Evolutionary conservation across 2,329 filamentous ascomycete species (phyloP), one percentile per base, ranked within the genome.

Genomic region (Calonectria hawksworthii): DNA sequence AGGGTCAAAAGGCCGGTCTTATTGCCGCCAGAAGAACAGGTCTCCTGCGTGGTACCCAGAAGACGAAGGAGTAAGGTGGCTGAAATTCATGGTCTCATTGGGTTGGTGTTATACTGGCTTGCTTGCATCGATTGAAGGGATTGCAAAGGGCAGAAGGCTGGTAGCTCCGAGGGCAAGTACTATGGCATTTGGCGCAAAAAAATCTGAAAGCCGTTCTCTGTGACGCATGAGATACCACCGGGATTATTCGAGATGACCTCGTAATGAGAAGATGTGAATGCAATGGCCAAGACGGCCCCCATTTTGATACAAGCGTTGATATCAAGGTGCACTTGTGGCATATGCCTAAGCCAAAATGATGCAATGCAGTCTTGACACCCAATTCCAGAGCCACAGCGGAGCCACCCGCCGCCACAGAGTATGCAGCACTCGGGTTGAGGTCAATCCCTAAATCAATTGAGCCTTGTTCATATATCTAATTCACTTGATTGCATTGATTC

Each of bases 1-100:
- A 96, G 90, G 97, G 97, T 94, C 97, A 99, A 92, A 99, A 99
- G 93, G 97, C 97, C 86, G 97, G 97, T 98, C 96, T 99, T 87
- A 99, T 99, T 91, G 97, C 97, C 89, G 97, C 97, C 90, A 93
- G 97, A 90, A 95, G 98, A 93, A 99, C 97, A 89, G 97, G 97
- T 98, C 93, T 99, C 90, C 93, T 99, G 88, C 96, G 97, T 91
- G 97, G 97, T 98, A 99, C 97, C 87, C 97, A 99, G 92, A 99
- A 99, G 95, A 95, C 93, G 88, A 99, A 99, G 95, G 98, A 99
- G 83, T 96, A 96, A 90, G 84, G 82, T 80, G 83, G 82, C 83
- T 84, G 80, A 86, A 84, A 86, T 88, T 89, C 86, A 88, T 88
- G 89, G 88, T 89, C 86, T 87, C 87, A 88, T 87, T 89, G 89